Percentiles rank a stretch among this genome's conserved stretches.
These are phyloP conservation scores for Daedaleopsis sinensis DNA, from an alignment of 768 basidiomycete species.

Conservation along the genomic window DNA sequence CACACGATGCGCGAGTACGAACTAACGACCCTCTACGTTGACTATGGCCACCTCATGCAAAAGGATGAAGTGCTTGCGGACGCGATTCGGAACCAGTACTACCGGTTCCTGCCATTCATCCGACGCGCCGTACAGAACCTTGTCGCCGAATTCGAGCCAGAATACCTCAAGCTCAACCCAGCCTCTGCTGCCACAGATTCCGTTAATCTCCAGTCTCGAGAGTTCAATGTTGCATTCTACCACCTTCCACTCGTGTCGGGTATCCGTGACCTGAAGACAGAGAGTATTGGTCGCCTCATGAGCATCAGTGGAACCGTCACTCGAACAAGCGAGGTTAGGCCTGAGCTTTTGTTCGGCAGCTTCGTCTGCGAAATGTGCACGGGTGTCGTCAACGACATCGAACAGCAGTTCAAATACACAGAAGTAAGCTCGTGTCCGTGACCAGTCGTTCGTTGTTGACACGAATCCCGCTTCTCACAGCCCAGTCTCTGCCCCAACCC, in stretches of 20 bases:
- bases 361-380: constrained; percentile 92
- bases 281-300: constrained; percentile 92
- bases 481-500: constrained; percentile 94
- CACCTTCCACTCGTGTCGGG: constrained; percentile 92
- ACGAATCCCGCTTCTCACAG: constrained; percentile 42
- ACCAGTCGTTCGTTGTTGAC: neutral
- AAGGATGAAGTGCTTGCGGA: constrained; percentile 92
- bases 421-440: constrained; percentile 59
- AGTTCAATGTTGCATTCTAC: constrained; percentile 96
- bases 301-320: constrained; percentile 98
- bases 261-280: constrained; percentile 91
- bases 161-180: constrained; percentile 94
- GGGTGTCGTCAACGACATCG: constrained; percentile 87
- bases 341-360: constrained; percentile 90
- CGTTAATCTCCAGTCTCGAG: constrained; percentile 86
- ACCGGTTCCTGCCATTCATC: constrained; percentile 94
- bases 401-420: constrained; percentile 99
- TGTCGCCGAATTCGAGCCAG: constrained; percentile 87
- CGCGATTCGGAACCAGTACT: constrained; percentile 94
- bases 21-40: constrained; percentile 94
- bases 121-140: constrained; percentile 89
- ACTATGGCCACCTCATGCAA: constrained; percentile 88
- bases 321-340: constrained; percentile 94
- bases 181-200: constrained; percentile 87
- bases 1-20: constrained; percentile 94